Evolutionary conservation across 2,329 filamentous ascomycete genomes (phyloP).

Genomic region (Herpotrichia juniperi): DNA sequence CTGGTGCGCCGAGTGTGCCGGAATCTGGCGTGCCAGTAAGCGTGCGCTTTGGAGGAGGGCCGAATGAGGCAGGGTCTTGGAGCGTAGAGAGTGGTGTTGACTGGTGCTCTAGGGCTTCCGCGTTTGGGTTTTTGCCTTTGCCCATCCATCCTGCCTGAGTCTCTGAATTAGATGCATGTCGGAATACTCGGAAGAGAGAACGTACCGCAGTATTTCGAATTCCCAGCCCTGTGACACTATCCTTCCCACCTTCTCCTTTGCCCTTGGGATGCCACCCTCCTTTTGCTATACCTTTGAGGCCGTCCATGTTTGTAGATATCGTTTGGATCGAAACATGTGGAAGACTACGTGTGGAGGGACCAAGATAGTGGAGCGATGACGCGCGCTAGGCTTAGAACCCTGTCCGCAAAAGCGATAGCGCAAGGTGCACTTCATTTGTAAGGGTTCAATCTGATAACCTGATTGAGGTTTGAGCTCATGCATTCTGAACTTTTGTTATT

Average conservation of each 20-base stretch:
- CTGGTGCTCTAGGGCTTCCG: constrained; percentile 53
- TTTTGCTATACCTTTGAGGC: constrained; percentile 50
- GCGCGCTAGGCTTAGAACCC: constrained; percentile 12
- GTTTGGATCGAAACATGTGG: constrained; percentile 5
- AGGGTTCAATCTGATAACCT: background rate
- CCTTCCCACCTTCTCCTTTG: constrained; percentile 39
- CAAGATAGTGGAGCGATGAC: constrained; percentile 26
- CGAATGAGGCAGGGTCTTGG: constrained; percentile 78
- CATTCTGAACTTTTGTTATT: no score
- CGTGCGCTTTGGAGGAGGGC: constrained; percentile 74
- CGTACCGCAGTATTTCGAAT: constrained; percentile 61
- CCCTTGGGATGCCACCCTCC: constrained; percentile 56
- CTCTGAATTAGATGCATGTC: constrained; percentile 2
- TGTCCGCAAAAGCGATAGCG: background rate
- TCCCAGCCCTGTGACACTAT: constrained; percentile 48
- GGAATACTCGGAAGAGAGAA: constrained; percentile 4
- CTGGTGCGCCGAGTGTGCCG: constrained; percentile 44
- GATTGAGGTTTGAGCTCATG: no score
- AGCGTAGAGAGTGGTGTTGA: constrained; percentile 71
- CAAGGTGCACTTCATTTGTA: background rate
- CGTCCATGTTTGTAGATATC: constrained; percentile 33
- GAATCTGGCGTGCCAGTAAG: constrained; percentile 49
- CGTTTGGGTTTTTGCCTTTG: constrained; percentile 56
- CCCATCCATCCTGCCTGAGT: constrained; percentile 64
- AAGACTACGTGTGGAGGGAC: constrained; percentile 9